Conservation (phyloP, 1,139 yeast species). For the Zygoascus hellenicus region DNA sequence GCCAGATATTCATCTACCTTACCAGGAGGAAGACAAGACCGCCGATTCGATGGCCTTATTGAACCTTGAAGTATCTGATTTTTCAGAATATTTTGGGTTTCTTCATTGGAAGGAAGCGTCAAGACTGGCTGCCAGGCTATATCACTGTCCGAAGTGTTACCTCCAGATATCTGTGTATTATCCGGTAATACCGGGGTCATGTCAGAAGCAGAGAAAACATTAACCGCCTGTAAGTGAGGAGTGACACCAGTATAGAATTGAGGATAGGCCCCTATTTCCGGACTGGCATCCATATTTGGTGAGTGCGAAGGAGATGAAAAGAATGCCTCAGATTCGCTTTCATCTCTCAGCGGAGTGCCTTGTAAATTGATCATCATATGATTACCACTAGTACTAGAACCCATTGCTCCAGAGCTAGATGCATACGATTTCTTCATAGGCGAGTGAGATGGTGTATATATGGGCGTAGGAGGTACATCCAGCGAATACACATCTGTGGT, state of each 20-base stretch:
- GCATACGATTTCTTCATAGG: not conserved
- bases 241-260: constrained; percentile 22
- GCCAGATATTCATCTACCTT: constrained; percentile 76
- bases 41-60: constrained; percentile 28
- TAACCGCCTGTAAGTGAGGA: constrained; percentile 19
- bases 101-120: constrained; percentile 31
- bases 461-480: constrained; percentile 10
- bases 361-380: constrained; percentile 6
- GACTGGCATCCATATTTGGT: constrained; percentile 25
- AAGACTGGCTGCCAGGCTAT: constrained; percentile 37
- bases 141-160: constrained; percentile 6
- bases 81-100: constrained; percentile 30
- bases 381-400: not conserved
- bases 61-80: constrained; percentile 26
- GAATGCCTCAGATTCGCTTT: constrained; percentile 20
- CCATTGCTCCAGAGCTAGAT: not conserved
- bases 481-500: constrained; percentile 6
- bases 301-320: constrained; percentile 25
- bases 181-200: constrained; percentile 10
- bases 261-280: constrained; percentile 21
- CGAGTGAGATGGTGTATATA: constrained; percentile 9
- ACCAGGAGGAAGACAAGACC: constrained; percentile 81
- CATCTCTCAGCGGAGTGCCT: constrained; percentile 8
- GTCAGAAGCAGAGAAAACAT: constrained; percentile 21
- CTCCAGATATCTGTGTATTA: constrained; percentile 6